Percentiles rank a stretch among this genome's conserved stretches.
Evolutionary conservation across 1,139 yeast species (phyloP).

Genomic region (Suhomyces guaymorum): DNA sequence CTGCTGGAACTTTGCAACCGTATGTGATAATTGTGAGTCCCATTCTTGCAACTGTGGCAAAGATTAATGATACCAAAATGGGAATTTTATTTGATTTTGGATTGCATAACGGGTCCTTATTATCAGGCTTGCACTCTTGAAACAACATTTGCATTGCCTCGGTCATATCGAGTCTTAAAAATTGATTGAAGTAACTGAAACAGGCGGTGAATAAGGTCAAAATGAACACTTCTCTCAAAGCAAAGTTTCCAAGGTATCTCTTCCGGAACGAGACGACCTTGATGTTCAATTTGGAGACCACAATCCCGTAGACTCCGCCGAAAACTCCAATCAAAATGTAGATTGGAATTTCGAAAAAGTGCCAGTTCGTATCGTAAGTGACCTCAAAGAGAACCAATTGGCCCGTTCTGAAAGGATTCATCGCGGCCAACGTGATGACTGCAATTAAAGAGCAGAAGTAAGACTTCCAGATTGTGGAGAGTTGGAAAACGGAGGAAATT

Average conservation of each 20-base stretch:
- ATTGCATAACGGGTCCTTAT: conserved; percentile 49
- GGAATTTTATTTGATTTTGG: conserved; percentile 34
- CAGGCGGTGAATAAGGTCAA: conserved; percentile 72
- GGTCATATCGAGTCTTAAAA: conserved; percentile 86
- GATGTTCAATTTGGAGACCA: conserved; percentile 77
- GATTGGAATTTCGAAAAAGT: conserved; percentile 77
- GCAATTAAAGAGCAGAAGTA: conserved; percentile 91
- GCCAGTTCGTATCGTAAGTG: conserved; percentile 83
- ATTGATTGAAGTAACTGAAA: conserved; percentile 81
- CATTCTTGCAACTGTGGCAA: conserved; percentile 76
- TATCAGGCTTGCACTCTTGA: conserved; percentile 69
- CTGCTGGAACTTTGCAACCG: conserved; percentile 93
- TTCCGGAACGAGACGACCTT: conserved; percentile 80
- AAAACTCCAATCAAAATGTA: conserved; percentile 79
- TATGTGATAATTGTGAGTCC: conserved; percentile 77
- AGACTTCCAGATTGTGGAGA: conserved; percentile 85
- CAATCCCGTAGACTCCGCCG: conserved; percentile 89
- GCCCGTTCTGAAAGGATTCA: conserved; percentile 93
- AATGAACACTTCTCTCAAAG: conserved; percentile 68
- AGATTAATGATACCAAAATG: conserved; percentile 50
- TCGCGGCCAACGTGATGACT: conserved; percentile 69
- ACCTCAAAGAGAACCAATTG: conserved; percentile 92
- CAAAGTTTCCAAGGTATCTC: conserved; percentile 56
- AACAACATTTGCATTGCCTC: conserved; percentile 89
- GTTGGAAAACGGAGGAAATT: conserved; percentile 67